Conservation (phyloP, 2,329 filamentous ascomycete genomes). For the Neonectria coccinea region DNA sequence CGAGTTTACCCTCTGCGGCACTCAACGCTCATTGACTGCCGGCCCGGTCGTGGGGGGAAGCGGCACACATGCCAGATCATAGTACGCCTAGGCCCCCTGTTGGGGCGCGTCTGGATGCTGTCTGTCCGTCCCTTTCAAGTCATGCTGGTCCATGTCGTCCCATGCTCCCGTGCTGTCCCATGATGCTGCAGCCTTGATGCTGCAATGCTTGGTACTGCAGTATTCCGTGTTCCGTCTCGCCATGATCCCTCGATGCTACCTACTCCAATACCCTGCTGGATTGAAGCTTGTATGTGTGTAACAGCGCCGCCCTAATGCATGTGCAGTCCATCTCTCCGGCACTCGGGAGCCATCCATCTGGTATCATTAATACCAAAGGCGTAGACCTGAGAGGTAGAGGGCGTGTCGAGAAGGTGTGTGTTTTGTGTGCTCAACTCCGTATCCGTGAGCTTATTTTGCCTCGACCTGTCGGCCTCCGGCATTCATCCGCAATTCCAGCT, state of each 20-base stretch:
- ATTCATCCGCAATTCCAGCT: constrained; percentile 30
- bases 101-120: constrained; percentile 11
- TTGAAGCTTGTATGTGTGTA: constrained; percentile 16
- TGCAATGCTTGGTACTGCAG: not conserved
- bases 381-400: constrained; percentile 1
- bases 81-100: constrained; percentile 4
- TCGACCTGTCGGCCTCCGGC: not conserved
- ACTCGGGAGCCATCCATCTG: constrained; percentile 5
- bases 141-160: not conserved
- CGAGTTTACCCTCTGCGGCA: constrained; percentile 6
- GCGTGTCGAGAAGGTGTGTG: constrained; percentile 2
- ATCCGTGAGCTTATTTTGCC: constrained; percentile 3
- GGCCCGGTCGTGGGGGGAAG: constrained; percentile 23
- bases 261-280: not conserved
- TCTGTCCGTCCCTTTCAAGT: not conserved
- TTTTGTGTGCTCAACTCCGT: constrained; percentile 2
- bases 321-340: constrained; percentile 24
- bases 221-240: not conserved
- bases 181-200: constrained; percentile 5
- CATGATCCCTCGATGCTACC: not conserved
- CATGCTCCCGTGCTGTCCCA: constrained; percentile 4
- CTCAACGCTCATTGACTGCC: constrained; percentile 12
- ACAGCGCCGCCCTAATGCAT: constrained; percentile 33
- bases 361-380: not conserved
- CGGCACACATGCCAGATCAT: constrained; percentile 1